Percentiles rank a stretch among this genome's conserved stretches.
Evolutionary conservation across 75 land plant species (phyloP).

Genomic region (Pinus taeda): DNA sequence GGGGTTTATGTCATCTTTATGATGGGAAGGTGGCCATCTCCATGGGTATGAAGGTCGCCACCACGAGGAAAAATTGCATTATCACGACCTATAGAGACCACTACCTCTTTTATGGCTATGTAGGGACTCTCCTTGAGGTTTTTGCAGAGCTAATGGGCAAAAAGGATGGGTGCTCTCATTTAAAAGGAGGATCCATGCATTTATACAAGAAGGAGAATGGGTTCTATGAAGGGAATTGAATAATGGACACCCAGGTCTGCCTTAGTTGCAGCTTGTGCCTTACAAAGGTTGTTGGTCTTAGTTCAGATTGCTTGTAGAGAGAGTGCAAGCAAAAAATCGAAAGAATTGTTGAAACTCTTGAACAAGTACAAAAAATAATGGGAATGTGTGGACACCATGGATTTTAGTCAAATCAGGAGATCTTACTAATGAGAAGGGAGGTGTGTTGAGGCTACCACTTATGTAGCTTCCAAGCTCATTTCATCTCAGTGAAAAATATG

Average conservation of each 20-base stretch:
- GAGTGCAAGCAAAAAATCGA: no score
- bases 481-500: no score
- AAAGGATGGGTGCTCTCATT: slow-evolving; percentile 71
- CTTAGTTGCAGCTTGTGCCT: slow-evolving; percentile 63
- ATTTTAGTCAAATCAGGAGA: no score
- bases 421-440: no score
- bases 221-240: slow-evolving; percentile 74
- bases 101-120: slow-evolving; percentile 69
- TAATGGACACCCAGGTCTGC: slow-evolving; percentile 88
- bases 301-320: no score
- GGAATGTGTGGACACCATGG: no score
- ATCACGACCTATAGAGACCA: slow-evolving; percentile 92
- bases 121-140: slow-evolving; percentile 66
- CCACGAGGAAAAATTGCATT: slow-evolving; percentile 69
- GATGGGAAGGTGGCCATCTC: slow-evolving; percentile 94
- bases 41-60: slow-evolving; percentile 87
- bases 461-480: no score
- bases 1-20: no score
- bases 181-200: slow-evolving; percentile 95
- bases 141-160: slow-evolving; percentile 90
- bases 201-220: slow-evolving; percentile 45
- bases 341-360: no score
- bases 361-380: no score
- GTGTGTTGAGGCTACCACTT: no score
- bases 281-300: no score